Percentiles rank a stretch among this genome's conserved stretches.
phyloP scores from a whole-genome alignment of 2,329 filamentous ascomycete species.

The Sporothrix brasiliensis region DNA sequence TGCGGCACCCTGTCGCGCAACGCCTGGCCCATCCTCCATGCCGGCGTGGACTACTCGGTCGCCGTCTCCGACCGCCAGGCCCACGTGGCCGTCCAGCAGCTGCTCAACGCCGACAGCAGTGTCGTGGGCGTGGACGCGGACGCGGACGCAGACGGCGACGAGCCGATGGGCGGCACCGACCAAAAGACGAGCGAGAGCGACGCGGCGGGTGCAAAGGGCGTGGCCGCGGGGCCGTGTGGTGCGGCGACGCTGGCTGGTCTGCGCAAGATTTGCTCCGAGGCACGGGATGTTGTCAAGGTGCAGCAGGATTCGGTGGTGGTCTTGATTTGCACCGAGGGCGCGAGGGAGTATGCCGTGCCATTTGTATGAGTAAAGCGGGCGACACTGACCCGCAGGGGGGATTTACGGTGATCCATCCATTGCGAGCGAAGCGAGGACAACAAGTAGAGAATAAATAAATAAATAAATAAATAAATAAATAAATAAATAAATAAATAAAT shows the following conservation, averaged over 20 bases:
- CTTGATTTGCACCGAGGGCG: constrained; percentile 34
- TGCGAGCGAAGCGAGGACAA: neutral
- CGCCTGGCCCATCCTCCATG: constrained; percentile 63
- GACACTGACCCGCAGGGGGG: too few species aligned
- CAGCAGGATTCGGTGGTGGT: constrained; percentile 30
- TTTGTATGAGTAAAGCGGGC: neutral
- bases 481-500: neutral
- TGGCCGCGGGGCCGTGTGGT: constrained; percentile 43
- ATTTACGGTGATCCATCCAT: too few species aligned
- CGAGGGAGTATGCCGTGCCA: constrained; percentile 31
- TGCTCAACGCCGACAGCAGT: constrained; percentile 44
- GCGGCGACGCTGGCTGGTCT: constrained; percentile 58
- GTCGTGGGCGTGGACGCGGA: neutral
- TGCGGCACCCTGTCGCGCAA: constrained; percentile 69
- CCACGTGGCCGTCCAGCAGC: constrained; percentile 59
- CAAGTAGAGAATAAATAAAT: neutral
- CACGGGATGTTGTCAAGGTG: constrained; percentile 28
- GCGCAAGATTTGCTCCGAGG: constrained; percentile 29
- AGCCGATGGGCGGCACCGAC: constrained; percentile 5
- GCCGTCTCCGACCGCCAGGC: constrained; percentile 65
- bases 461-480: neutral
- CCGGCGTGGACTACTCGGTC: constrained; percentile 62
- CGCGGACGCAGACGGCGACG: constrained; percentile 1
- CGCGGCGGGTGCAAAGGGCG: constrained; percentile 23
- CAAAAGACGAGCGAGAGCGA: neutral